A percentile compares a stretch with the other conserved stretches of the same genome.
phyloP scores from a whole-genome alignment of 2,329 filamentous ascomycete genomes.

The Fusarium mexicanum region DNA sequence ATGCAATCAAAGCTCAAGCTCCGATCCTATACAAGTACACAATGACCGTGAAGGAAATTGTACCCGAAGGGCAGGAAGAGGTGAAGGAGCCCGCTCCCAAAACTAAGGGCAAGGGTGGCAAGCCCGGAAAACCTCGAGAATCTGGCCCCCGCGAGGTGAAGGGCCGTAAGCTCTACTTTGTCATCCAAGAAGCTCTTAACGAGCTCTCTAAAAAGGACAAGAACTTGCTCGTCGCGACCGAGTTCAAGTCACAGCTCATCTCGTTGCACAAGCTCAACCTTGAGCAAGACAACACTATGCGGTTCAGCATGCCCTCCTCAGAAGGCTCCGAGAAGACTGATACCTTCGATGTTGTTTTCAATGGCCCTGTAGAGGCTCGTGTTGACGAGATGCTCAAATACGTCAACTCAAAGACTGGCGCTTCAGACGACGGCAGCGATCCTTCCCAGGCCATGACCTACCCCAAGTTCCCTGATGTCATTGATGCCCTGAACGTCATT shows the following conservation, averaged over 20 bases:
- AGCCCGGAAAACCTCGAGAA: slow-evolving; percentile 11
- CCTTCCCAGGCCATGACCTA: slow-evolving; percentile 46
- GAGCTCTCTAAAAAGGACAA: slow-evolving; percentile 47
- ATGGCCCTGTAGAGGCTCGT: slow-evolving; percentile 50
- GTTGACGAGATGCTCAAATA: slow-evolving; percentile 57
- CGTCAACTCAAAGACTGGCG: slow-evolving; percentile 54
- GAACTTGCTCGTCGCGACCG: slow-evolving; percentile 53
- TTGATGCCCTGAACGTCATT: slow-evolving; percentile 64
- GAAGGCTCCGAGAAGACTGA: slow-evolving; percentile 46
- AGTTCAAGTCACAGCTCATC: slow-evolving; percentile 62
- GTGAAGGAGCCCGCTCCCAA: slow-evolving; percentile 1
- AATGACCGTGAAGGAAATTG: slow-evolving; percentile 49
- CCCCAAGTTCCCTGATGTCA: slow-evolving; percentile 58
- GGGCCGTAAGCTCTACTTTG: slow-evolving; percentile 55
- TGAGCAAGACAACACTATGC: slow-evolving; percentile 44
- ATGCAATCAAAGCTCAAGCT: slow-evolving; percentile 53
- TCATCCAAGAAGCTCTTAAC: slow-evolving; percentile 53
- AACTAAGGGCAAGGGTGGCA: slow-evolving; percentile 22
- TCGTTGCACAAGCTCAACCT: slow-evolving; percentile 51
- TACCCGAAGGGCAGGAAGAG: slow-evolving; percentile 15
- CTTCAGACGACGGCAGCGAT: slow-evolving; percentile 24
- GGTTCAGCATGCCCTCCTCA: slow-evolving; percentile 48
- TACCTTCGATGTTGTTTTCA: slow-evolving; percentile 54
- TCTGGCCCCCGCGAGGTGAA: slow-evolving; percentile 48
- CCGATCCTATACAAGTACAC: slow-evolving; percentile 57